Base-by-base conservation (phyloP, 1,284 basidiomycete genomes). In the Inonotus hispidus region DNA sequence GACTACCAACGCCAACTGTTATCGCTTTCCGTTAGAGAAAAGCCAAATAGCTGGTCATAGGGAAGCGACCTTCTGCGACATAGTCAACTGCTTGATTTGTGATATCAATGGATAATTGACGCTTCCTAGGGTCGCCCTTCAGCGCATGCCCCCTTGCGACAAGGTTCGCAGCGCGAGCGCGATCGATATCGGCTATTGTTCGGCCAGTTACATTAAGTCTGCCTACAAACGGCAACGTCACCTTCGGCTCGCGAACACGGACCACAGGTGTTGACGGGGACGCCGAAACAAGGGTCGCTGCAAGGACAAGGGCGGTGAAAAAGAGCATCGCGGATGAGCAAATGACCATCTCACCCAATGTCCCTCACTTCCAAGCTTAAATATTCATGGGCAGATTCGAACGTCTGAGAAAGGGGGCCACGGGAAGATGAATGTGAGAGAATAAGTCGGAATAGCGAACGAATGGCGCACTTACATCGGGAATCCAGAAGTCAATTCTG, bases 1-100 rank as follows among this genome's bases (percentile, higher is more conserved):
- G 64, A 46, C 47, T 65, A 7, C 64, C 64, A 23, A 65, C 63
- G 16, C 64, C 64, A 38, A 65, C 60, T 60, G 19, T 11, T 38
- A 27, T 21, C 21, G 27, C 2, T 16, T 14, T 3, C 2, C 11
- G 19, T 19, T 16, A 47, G 3, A n/a, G 27, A 50, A n/a, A n/a
- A 21, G 19, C 50, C 14, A 54, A 29, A 56, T n/a, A 23, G 41
- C 35, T 25, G n/a, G 11, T 23, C 8, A 35, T 19, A 8, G 21
- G 39, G 23, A 25, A 41, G 16, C 19, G 11, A 55, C 53, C 46
- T 59, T 23, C 4, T 41, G 61, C 54, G 29, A 52, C 37, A 53
- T 62, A 58, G 16, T 32, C 41, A 14, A 59, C 53, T 2, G 63
- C 63, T 32, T 38, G 27, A 32, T 64, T 62, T 21, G 57, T 64